phyloP scores from a whole-genome alignment of 2,329 filamentous ascomycete species.

The Colletotrichum coccodes region DNA sequence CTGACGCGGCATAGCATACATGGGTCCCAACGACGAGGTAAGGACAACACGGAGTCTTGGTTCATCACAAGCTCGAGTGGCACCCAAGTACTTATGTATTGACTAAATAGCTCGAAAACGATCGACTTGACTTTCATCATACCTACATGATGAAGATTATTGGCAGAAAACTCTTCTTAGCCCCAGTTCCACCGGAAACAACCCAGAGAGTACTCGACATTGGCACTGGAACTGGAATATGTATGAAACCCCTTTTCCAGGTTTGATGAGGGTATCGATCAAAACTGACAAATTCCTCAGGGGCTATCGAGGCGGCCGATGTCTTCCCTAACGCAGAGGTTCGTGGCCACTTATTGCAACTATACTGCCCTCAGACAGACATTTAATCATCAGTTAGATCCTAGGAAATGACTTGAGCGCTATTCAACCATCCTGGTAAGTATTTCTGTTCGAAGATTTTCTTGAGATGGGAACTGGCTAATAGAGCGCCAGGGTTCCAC shows the following conservation, averaged over 20 bases:
- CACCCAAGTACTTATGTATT: too few species aligned
- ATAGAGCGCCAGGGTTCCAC: slow-evolving; percentile 51
- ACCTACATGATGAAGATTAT: neutral
- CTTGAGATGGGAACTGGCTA: too few species aligned
- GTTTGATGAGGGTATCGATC: neutral
- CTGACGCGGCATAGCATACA: neutral
- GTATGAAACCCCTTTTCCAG: slow-evolving; percentile 36
- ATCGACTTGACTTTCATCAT: slow-evolving; percentile 16
- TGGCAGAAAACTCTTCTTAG: neutral
- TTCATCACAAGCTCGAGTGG: too few species aligned
- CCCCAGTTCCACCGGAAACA: slow-evolving; percentile 1
- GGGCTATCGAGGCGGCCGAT: slow-evolving; percentile 42
- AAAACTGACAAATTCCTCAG: neutral
- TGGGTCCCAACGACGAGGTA: neutral
- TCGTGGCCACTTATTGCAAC: neutral
- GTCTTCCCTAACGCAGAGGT: slow-evolving; percentile 3
- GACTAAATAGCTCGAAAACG: neutral
- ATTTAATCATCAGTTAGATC: neutral
- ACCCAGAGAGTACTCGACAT: slow-evolving; percentile 60
- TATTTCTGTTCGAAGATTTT: too few species aligned
- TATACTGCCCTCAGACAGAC: neutral
- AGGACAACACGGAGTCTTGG: neutral
- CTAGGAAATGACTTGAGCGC: slow-evolving; percentile 18
- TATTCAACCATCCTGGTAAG: slow-evolving; percentile 18
- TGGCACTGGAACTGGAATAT: slow-evolving; percentile 72